Percentiles rank a stretch among this genome's conserved stretches.
These are phyloP conservation scores for Curvularia eragrostidis DNA, from an alignment of 2,329 filamentous ascomycete species.

Conservation along the genomic window DNA sequence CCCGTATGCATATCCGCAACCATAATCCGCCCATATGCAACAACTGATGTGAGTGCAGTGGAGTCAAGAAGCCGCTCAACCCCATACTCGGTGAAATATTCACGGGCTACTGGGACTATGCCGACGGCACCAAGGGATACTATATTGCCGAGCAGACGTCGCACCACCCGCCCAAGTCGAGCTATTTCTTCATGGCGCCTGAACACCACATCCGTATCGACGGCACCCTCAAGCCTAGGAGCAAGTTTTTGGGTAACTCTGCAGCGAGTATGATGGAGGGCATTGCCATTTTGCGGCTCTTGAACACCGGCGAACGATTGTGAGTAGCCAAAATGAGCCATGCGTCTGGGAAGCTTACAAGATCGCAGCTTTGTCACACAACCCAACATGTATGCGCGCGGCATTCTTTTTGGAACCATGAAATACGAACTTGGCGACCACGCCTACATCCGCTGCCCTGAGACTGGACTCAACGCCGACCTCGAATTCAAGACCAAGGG, in stretches of 20 bases:
- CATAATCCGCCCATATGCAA: slow-evolving; percentile 16
- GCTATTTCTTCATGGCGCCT: slow-evolving; percentile 98
- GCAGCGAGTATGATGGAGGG: slow-evolving; percentile 99
- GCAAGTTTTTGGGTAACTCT: slow-evolving; percentile 95
- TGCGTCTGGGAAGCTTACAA: slow-evolving; percentile 18
- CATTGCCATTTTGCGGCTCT: slow-evolving; percentile 81
- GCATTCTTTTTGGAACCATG: slow-evolving; percentile 98
- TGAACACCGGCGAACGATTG: slow-evolving; percentile 92
- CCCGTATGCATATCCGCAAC: slow-evolving; percentile 66
- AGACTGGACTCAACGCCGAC: slow-evolving; percentile 84
- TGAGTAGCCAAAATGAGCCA: slow-evolving; percentile 49
- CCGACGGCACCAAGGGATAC: slow-evolving; percentile 83
- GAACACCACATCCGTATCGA: slow-evolving; percentile 94
- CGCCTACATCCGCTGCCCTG: slow-evolving; percentile 89
- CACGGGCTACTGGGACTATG: slow-evolving; percentile 93
- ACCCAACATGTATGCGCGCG: slow-evolving; percentile 98
- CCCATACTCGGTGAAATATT: slow-evolving; percentile 95
- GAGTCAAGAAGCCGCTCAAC: slow-evolving; percentile 97
- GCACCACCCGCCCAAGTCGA: slow-evolving; percentile 97
- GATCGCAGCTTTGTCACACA: slow-evolving; percentile 82
- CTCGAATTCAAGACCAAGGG: slow-evolving; percentile 99
- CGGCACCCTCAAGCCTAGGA: slow-evolving; percentile 91
- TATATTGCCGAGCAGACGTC: slow-evolving; percentile 98
- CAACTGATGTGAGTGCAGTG: slow-evolving; percentile 61
- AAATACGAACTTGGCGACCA: slow-evolving; percentile 98